phyloP scores from a whole-genome alignment of 306 rosid species.

The Dalbergia cultrata region DNA sequence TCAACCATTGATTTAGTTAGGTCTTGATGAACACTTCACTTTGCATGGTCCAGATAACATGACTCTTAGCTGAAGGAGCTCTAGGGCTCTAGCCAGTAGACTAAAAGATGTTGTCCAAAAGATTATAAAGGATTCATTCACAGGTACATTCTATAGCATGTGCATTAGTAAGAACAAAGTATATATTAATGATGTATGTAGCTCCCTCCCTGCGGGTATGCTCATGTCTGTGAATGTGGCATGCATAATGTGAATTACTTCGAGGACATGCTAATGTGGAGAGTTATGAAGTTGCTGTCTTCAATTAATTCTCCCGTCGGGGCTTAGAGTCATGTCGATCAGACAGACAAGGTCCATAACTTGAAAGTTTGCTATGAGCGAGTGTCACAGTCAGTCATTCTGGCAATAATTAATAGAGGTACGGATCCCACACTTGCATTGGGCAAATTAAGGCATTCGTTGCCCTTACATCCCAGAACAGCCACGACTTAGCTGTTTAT shows the following conservation, averaged over 20 bases:
- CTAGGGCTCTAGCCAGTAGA: too few species aligned
- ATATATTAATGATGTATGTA: too few species aligned
- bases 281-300: background rate
- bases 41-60: too few species aligned
- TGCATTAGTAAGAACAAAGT: too few species aligned
- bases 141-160: too few species aligned
- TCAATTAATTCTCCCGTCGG: constrained; percentile 26
- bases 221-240: background rate
- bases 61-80: too few species aligned
- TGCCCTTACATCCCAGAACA: constrained; percentile 19
- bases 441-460: background rate
- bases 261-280: constrained; percentile 1
- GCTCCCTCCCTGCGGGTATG: background rate
- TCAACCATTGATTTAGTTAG: too few species aligned
- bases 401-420: background rate
- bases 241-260: background rate
- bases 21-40: too few species aligned
- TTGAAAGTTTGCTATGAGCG: background rate
- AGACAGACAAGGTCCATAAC: background rate
- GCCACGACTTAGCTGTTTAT: background rate
- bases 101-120: too few species aligned
- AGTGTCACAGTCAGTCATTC: constrained; percentile 32
- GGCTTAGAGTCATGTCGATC: background rate
- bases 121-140: too few species aligned
- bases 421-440: background rate